Evolutionary conservation across 2,329 filamentous ascomycete species (phyloP).

Genomic region (Sarocladium oryzae): DNA sequence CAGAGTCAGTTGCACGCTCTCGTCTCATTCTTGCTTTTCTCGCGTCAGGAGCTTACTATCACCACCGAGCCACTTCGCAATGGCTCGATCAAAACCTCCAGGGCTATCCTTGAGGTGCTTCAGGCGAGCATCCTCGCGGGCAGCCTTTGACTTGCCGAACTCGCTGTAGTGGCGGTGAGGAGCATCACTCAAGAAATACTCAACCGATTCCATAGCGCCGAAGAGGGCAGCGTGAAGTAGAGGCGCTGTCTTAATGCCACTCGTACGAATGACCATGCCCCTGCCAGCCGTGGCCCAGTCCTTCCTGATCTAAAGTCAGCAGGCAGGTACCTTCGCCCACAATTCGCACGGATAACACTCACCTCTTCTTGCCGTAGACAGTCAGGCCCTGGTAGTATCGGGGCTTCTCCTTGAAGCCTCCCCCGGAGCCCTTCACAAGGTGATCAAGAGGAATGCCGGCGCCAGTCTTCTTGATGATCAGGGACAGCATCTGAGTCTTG

Average conservation of each 20-base stretch:
- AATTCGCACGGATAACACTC: slow-evolving; percentile 11
- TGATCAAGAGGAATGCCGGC: slow-evolving; percentile 63
- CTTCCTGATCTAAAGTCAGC: slow-evolving; percentile 25
- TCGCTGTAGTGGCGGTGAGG: slow-evolving; percentile 62
- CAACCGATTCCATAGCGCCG: slow-evolving; percentile 59
- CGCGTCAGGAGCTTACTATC: slow-evolving; percentile 49
- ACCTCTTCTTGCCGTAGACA: slow-evolving; percentile 66
- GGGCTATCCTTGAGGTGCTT: slow-evolving; percentile 52
- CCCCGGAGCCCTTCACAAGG: slow-evolving; percentile 58
- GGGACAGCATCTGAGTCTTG: slow-evolving; percentile 50
- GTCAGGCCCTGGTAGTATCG: slow-evolving; percentile 71
- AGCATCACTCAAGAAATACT: slow-evolving; percentile 71
- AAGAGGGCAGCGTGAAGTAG: slow-evolving; percentile 50
- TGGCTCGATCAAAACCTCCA: slow-evolving; percentile 56
- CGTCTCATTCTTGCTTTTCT: not conserved
- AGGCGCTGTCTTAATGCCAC: slow-evolving; percentile 45
- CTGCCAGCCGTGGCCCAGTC: slow-evolving; percentile 68
- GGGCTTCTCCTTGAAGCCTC: slow-evolving; percentile 57
- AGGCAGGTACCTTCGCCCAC: not conserved
- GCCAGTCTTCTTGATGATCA: slow-evolving; percentile 60
- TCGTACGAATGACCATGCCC: slow-evolving; percentile 30
- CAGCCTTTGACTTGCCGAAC: slow-evolving; percentile 53
- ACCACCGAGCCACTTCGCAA: slow-evolving; percentile 55
- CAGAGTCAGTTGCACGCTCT: slow-evolving; percentile 16
- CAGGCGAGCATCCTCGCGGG: slow-evolving; percentile 55